A percentile compares a stretch with the other conserved stretches of the same genome.
Conservation (phyloP, 805 yeast species). For the Yamadazyma insecticola region DNA sequence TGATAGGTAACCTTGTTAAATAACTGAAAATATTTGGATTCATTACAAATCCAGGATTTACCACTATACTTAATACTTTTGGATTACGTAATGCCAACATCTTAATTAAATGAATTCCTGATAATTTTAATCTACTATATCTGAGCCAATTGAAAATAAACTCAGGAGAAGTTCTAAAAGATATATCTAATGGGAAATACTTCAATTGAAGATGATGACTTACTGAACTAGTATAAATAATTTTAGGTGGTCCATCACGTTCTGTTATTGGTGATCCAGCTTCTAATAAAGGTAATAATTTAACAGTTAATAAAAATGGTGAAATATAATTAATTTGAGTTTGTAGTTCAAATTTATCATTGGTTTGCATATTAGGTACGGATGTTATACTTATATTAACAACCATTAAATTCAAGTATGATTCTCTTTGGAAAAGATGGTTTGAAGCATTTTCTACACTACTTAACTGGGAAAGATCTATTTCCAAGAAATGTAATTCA, state of each 20-base stretch:
- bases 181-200: constrained; percentile 43
- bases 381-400: constrained; percentile 83
- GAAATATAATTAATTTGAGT: constrained; percentile 75
- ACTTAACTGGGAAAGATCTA: constrained; percentile 29
- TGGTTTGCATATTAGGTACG: constrained; percentile 60
- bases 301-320: constrained; percentile 54
- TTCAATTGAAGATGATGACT: constrained; percentile 54
- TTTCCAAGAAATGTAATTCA: constrained; percentile 32
- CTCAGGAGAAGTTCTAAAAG: constrained; percentile 58
- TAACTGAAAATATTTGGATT: constrained; percentile 70
- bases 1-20: constrained; percentile 71
- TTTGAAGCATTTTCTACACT: constrained; percentile 42
- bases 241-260: constrained; percentile 41
- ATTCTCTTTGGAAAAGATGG: constrained; percentile 43
- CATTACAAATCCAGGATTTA: constrained; percentile 88
- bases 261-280: constrained; percentile 26
- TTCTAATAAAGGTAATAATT: constrained; percentile 49
- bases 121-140: constrained; percentile 72
- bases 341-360: constrained; percentile 73
- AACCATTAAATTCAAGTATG: constrained; percentile 54
- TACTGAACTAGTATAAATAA: constrained; percentile 60
- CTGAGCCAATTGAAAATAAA: constrained; percentile 72
- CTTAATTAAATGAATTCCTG: constrained; percentile 69
- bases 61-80: constrained; percentile 55
- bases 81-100: constrained; percentile 65